These are phyloP conservation scores for Pyrenopolyporus hunteri DNA, from an alignment of 495 filamentous ascomycete genomes.

Conservation along the genomic window DNA sequence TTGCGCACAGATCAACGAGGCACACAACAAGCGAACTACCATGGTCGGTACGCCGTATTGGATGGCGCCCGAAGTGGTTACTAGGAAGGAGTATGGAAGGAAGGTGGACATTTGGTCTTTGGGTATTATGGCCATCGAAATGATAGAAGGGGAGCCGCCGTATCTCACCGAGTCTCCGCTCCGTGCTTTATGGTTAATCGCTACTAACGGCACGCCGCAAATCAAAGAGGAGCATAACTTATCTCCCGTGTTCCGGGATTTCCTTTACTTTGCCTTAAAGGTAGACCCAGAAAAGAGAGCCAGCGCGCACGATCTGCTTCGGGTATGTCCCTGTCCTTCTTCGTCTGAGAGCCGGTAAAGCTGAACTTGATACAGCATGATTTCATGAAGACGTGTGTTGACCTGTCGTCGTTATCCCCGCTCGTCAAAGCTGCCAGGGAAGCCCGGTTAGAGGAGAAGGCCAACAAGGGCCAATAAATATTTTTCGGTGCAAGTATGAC, in stretches of 20 bases:
- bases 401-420: conserved; percentile 67
- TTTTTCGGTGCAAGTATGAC: not conserved
- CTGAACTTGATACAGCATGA: conserved; percentile 67
- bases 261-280: conserved; percentile 87
- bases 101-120: conserved; percentile 99
- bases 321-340: conserved; percentile 60
- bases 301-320: conserved; percentile 88
- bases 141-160: conserved; percentile 98
- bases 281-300: conserved; percentile 97
- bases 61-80: conserved; percentile 99
- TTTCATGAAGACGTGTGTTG: conserved; percentile 86
- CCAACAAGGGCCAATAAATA: conserved; percentile 62
- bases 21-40: conserved; percentile 94
- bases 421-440: conserved; percentile 84
- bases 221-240: conserved; percentile 92
- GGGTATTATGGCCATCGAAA: conserved; percentile 99
- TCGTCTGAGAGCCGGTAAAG: conserved; percentile 39
- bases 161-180: conserved; percentile 96
- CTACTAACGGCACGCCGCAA: conserved; percentile 92
- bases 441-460: conserved; percentile 84
- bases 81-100: conserved; percentile 94
- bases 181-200: conserved; percentile 92
- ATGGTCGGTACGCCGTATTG: conserved; percentile 99
- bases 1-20: conserved; percentile 97
- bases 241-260: conserved; percentile 82